Evolutionary conservation across 2,329 filamentous ascomycete genomes (phyloP).

Genomic region (Diplodia seriata): DNA sequence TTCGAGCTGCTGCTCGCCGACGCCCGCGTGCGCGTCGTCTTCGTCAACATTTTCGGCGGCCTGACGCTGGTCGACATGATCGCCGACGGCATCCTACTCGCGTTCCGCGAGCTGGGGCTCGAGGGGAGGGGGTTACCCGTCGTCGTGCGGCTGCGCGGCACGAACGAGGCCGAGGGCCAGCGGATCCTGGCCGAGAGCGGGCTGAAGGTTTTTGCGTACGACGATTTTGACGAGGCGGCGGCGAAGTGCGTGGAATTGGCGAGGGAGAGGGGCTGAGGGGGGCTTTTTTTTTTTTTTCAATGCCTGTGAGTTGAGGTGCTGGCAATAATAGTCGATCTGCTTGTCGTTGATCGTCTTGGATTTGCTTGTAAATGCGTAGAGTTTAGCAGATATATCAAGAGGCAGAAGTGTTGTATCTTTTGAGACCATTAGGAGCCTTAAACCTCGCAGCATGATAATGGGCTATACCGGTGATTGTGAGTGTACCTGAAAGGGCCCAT

Average conservation of each 20-base stretch:
- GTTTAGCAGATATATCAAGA: background rate
- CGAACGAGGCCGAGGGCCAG: slow-evolving; percentile 74
- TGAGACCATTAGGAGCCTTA: background rate
- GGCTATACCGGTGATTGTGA: too few species aligned
- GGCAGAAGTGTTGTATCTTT: background rate
- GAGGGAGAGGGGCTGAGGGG: slow-evolving; percentile 10
- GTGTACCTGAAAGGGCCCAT: background rate
- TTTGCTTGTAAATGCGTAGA: background rate
- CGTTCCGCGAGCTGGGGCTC: slow-evolving; percentile 72
- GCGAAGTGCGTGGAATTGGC: slow-evolving; percentile 69
- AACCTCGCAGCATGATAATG: background rate
- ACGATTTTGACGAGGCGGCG: slow-evolving; percentile 76
- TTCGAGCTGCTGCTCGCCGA: slow-evolving; percentile 79
- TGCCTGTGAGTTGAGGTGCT: background rate
- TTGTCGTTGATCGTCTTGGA: background rate
- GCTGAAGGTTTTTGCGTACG: slow-evolving; percentile 72
- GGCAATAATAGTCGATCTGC: background rate
- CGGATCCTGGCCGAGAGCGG: slow-evolving; percentile 72
- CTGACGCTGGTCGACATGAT: slow-evolving; percentile 82
- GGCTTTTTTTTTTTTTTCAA: too few species aligned
- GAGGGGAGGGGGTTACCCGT: slow-evolving; percentile 66
- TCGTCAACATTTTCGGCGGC: slow-evolving; percentile 75
- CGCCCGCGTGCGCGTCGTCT: slow-evolving; percentile 72
- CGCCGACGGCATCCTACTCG: slow-evolving; percentile 74
- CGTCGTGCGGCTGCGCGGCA: slow-evolving; percentile 78